These are phyloP conservation scores for Plectosphaerella cucumerina DNA, from an alignment of 2,329 filamentous ascomycete genomes.

Conservation along the genomic window DNA sequence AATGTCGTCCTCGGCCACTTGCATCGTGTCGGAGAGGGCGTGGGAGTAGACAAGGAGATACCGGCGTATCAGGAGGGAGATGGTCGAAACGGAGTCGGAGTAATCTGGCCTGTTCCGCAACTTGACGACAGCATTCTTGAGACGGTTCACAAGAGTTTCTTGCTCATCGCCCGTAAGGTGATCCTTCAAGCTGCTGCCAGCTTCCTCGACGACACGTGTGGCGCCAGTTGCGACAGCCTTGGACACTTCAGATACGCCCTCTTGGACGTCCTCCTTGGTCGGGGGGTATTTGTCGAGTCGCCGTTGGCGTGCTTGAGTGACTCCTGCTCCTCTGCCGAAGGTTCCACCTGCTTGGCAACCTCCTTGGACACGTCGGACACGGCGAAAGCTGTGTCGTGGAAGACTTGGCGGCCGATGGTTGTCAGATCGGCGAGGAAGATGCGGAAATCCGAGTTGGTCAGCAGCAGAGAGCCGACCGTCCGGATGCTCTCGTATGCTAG, in stretches of 20 bases:
- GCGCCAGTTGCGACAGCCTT: constrained; percentile 49
- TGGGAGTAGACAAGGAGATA: constrained; percentile 77
- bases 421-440: constrained; percentile 78
- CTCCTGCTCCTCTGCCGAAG: constrained; percentile 56
- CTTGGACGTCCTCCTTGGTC: constrained; percentile 60
- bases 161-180: constrained; percentile 71
- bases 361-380: constrained; percentile 72
- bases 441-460: constrained; percentile 88
- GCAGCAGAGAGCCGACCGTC: constrained; percentile 77
- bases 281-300: constrained; percentile 28
- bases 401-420: constrained; percentile 76
- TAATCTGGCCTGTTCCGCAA: constrained; percentile 78
- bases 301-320: constrained; percentile 37
- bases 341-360: constrained; percentile 69
- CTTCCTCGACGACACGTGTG: constrained; percentile 50
- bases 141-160: constrained; percentile 65
- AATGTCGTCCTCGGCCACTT: constrained; percentile 65
- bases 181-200: constrained; percentile 66
- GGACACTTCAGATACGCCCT: constrained; percentile 51
- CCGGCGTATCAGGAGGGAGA: constrained; percentile 70
- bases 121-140: constrained; percentile 72
- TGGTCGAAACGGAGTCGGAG: constrained; percentile 75
- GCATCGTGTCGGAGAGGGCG: constrained; percentile 62
- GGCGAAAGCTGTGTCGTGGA: constrained; percentile 79
- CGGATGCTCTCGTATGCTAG: constrained; percentile 76